These are phyloP conservation scores for Scedosporium boydii DNA, from an alignment of 2,329 filamentous ascomycete genomes.

Conservation along the genomic window DNA sequence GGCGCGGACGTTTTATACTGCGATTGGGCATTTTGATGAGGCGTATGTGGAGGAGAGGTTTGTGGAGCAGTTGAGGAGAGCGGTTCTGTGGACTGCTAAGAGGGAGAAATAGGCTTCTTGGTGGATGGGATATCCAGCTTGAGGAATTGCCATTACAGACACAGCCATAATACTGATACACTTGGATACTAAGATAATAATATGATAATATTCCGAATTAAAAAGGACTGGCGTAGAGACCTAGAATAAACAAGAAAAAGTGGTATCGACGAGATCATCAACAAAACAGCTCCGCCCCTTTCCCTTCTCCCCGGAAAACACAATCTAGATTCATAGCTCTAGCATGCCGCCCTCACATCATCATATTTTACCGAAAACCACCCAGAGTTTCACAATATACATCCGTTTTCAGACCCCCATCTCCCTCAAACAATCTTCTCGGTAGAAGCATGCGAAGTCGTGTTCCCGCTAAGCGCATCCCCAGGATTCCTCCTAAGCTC, in stretches of 20 bases:
- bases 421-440: conserved; percentile 9
- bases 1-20: conserved; percentile 28
- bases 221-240: neutral
- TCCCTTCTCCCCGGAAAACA: neutral
- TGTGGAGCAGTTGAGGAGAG: neutral
- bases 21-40: conserved; percentile 30
- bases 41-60: conserved; percentile 23
- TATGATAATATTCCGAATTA: neutral
- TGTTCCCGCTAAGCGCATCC: conserved; percentile 16
- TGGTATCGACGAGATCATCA: neutral
- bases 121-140: too few relatives aligned
- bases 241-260: neutral
- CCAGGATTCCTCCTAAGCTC: conserved; percentile 58
- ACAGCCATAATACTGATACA: neutral
- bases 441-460: conserved; percentile 3
- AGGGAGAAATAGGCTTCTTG: neutral
- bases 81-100: conserved; percentile 1
- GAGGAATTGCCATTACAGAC: neutral
- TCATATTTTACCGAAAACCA: neutral
- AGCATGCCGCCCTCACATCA: neutral
- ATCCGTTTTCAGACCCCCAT: too few relatives aligned
- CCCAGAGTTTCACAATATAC: neutral
- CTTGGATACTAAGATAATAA: neutral
- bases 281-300: neutral
- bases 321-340: too few relatives aligned